Evolutionary conservation across 2,329 filamentous ascomycete species (phyloP), one percentile per base, ranked within the genome.

Genomic region (Aspergillus clavatus): DNA sequence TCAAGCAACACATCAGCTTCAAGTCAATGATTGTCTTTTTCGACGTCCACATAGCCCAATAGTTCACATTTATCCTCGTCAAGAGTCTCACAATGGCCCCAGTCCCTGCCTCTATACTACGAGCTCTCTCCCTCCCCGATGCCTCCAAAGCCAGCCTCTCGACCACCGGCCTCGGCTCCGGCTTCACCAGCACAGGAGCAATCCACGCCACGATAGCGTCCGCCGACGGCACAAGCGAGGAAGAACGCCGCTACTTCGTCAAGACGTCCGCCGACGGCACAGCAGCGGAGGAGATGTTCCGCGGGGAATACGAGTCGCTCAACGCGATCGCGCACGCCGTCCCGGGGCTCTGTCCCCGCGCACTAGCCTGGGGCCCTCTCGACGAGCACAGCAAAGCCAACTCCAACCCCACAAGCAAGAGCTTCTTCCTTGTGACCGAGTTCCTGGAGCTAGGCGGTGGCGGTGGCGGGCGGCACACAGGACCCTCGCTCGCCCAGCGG

Each of bases 291-390:
- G 62, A 68, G 38, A 71, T 69, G 65, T 64, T 68, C 52, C 55
- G 58, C 80, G 87, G 90, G 48, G 91, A 96, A 68, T 84, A 89
- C 61, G 79, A 80, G 40, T 94, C 88, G 2, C 80, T 96, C 43
- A 90, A 89, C 60, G 87, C 89, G 43, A 87, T 97, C 54, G 79
- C 89, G 62, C 61, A 73, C 37, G 74, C 75, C 11, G 84, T 93
- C 0, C 86, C 89, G 1, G 78, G 78, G 24, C 79, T 96, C 42
- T 91, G 87, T 60, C 89, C 90, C 0, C 75, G 76, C 38, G 84
- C 87, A 0, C 77, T 89, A 61, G 87, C 86, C 26, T 81, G 87
- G 61, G 90, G 90, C 1, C 53, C 66, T 1, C 70, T 84, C 7
- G 31, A 16, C 8, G 16, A 35, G 3, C 14, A 35, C 16, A 19